phyloP scores from a whole-genome alignment of 495 filamentous ascomycete species.

The Penicillium pulvis region DNA sequence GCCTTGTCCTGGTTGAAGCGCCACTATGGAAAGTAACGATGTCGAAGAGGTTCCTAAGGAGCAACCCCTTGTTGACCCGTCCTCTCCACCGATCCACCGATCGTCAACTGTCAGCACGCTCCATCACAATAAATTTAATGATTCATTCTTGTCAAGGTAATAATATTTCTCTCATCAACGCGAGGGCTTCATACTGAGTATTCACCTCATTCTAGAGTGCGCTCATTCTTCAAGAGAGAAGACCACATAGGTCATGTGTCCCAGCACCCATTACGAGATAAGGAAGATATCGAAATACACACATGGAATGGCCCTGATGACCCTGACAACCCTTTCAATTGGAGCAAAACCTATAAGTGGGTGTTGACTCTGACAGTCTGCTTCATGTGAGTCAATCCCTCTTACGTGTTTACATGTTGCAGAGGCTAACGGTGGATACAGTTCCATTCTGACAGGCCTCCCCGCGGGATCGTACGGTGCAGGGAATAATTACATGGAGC shows the following conservation, averaged over 20 bases:
- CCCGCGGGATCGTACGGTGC: slow-evolving; percentile 45
- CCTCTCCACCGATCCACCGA: not conserved
- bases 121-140: slow-evolving; percentile 5
- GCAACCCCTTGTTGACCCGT: not conserved
- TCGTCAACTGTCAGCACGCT: slow-evolving; percentile 3
- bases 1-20: not conserved
- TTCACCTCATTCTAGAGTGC: not conserved
- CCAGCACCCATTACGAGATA: not conserved
- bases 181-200: not conserved
- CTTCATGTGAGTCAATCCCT: slow-evolving; percentile 33
- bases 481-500: slow-evolving; percentile 40
- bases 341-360: slow-evolving; percentile 7
- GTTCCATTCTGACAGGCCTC: slow-evolving; percentile 45
- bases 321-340: slow-evolving; percentile 7
- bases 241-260: slow-evolving; percentile 2
- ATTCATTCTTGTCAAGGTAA: not conserved
- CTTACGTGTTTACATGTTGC: not conserved
- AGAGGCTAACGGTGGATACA: slow-evolving; percentile 8
- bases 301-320: slow-evolving; percentile 7
- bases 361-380: slow-evolving; percentile 43
- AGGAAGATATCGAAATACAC: slow-evolving; percentile 2
- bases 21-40: not conserved
- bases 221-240: not conserved
- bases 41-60: not conserved
- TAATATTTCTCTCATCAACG: not conserved